Base-by-base conservation (phyloP, 2,329 filamentous ascomycete species). In the Lasiodiplodia sp. region DNA sequence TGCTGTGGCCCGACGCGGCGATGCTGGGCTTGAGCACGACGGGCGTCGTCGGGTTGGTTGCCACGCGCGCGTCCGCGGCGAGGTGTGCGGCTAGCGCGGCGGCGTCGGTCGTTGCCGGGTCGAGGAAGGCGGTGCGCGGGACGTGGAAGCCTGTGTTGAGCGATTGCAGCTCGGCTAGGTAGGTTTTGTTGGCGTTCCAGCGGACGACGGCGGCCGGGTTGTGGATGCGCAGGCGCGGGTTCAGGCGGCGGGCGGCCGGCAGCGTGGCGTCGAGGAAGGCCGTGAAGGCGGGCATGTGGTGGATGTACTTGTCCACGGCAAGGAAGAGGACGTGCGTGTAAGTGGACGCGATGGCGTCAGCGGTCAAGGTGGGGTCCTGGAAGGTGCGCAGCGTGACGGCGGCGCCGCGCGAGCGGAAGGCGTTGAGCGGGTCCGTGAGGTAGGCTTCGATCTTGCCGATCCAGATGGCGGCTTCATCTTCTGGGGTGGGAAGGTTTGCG, bases 141-240 rank as follows among this genome's bases (percentile, higher is more conserved):
- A 65, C 21, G 37, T 14, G 25, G 58, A 68, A 58, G 49, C 49
- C 38, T 4, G 12, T n/a, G 25, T 6, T 4, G 0, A 51, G 49
- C 23, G 28, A 10, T 28, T 66, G 64, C n/a, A 65, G 62, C 21
- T 66, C 63, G 21, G 47, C 5, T 16, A 68, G 58, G 60, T 68
- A 68, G 21, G 67, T 68, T 11, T 68, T 68, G 67, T 68, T 68
- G 37, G 51, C 28, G 38, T 68, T 56, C 67, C 67, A 68, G 52
- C 52, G 51, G 28, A 57, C 18, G 23, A 68, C 25, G 40, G 38
- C 37, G 25, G 60, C 38, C 0, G 67, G 67, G 60, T 68, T 68
- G 34, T 68, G 60, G 52, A 68, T 52, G 52, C 40, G 67, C 37
- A 68, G 67, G n/a, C n/a, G 14, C n/a, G 58, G 67, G 40, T 28